Conservation (phyloP, 176 grass and related monocot genomes). For the Elaeis guineensis region DNA sequence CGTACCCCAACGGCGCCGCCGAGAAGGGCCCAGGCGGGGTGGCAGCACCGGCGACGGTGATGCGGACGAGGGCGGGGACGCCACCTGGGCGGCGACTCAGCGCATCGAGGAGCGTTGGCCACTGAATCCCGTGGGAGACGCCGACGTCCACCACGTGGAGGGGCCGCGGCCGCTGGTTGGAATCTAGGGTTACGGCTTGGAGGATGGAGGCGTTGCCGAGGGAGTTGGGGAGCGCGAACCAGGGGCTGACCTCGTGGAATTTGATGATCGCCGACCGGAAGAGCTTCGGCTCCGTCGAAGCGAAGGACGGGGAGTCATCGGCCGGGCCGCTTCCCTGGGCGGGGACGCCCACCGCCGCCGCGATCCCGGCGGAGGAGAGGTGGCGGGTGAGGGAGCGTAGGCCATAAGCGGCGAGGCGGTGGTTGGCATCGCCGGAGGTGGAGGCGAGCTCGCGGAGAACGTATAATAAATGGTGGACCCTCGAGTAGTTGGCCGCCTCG, state of each 20-base stretch:
- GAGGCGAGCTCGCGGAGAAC: slow-evolving; percentile 79
- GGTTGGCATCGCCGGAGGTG: slow-evolving; percentile 71
- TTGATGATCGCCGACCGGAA: slow-evolving; percentile 77
- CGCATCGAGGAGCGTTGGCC: slow-evolving; percentile 93
- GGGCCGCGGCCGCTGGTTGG: slow-evolving; percentile 5
- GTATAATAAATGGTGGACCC: slow-evolving; percentile 68
- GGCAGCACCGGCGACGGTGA: slow-evolving; percentile 27
- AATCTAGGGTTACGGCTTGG: slow-evolving; percentile 17
- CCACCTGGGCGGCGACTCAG: slow-evolving; percentile 46
- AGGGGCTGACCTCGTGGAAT: slow-evolving; percentile 95
- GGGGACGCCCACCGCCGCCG: slow-evolving; percentile 9
- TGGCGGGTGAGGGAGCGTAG: slow-evolving; percentile 36
- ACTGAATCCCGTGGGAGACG: slow-evolving; percentile 93
- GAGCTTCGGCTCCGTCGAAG: slow-evolving; percentile 37
- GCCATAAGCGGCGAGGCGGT: slow-evolving; percentile 67
- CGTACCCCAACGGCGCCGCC: slow-evolving; percentile 41
- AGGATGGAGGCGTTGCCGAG: slow-evolving; percentile 78
- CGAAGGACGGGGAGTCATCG: slow-evolving; percentile 31
- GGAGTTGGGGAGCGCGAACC: slow-evolving; percentile 81
- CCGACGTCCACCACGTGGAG: slow-evolving; percentile 85
- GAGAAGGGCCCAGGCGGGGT: slow-evolving; percentile 41
- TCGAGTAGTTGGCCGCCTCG: slow-evolving; percentile 54
- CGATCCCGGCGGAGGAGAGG: slow-evolving; percentile 15
- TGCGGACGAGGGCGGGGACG: slow-evolving; percentile 41
- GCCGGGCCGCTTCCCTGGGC: not conserved